These are phyloP conservation scores for Trichophyton schoenleinii DNA, from an alignment of 2,329 filamentous ascomycete species.

Conservation along the genomic window DNA sequence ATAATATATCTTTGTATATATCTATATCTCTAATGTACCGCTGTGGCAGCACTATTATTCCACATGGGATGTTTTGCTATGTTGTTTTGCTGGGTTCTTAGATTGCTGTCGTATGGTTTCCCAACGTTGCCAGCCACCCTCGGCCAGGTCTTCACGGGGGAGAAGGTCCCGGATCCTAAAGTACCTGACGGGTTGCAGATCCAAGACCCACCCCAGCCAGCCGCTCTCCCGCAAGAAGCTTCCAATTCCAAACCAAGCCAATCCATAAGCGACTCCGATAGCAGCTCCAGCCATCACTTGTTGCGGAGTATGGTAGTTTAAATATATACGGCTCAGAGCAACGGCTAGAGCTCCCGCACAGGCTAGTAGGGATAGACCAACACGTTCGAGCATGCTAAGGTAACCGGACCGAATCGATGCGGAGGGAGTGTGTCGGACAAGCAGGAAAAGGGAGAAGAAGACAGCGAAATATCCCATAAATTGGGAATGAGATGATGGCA, in stretches of 20 bases:
- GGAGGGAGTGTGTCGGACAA: conserved; percentile 58
- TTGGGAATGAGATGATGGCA: conserved; percentile 92
- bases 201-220: conserved; percentile 59
- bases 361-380: conserved; percentile 45
- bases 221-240: conserved; percentile 53
- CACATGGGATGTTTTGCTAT: background rate
- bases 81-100: background rate
- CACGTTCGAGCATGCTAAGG: conserved; percentile 41
- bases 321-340: conserved; percentile 72
- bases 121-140: conserved; percentile 92
- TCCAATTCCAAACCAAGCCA: conserved; percentile 68
- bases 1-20: background rate
- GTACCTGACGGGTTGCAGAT: conserved; percentile 50
- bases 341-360: conserved; percentile 54
- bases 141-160: conserved; percentile 73
- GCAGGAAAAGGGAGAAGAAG: conserved; percentile 70
- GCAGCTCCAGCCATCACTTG: conserved; percentile 73
- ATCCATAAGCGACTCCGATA: conserved; percentile 58
- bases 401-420: conserved; percentile 27
- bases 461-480: conserved; percentile 87
- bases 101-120: conserved; percentile 38
- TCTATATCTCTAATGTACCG: background rate
- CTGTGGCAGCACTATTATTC: background rate
- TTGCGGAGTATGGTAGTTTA: conserved; percentile 79
- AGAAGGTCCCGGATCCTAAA: conserved; percentile 72